These are phyloP conservation scores for Solanum chiquidenum DNA, from an alignment of 257 asterid species.

Conservation along the genomic window DNA sequence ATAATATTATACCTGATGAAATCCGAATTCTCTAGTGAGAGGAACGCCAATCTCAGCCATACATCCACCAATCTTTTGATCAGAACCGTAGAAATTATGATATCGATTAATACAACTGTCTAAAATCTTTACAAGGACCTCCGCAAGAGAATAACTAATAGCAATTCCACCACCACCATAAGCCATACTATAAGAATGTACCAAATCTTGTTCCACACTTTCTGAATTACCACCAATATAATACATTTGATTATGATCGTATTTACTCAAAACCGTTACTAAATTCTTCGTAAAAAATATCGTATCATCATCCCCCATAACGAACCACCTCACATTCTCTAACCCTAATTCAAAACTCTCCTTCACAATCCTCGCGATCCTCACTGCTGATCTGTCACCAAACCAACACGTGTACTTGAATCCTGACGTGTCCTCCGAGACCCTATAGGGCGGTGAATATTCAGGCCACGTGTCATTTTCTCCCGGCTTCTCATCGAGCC, in stretches of 20 bases:
- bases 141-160: slow-evolving; percentile 65
- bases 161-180: slow-evolving; percentile 97
- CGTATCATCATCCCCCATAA: slow-evolving; percentile 94
- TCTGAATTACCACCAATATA: slow-evolving; percentile 79
- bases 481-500: slow-evolving; percentile 51
- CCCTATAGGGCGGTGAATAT: slow-evolving; percentile 37
- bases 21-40: slow-evolving; percentile 61
- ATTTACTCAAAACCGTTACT: slow-evolving; percentile 35
- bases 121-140: slow-evolving; percentile 43
- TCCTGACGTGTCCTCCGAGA: slow-evolving; percentile 41
- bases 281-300: slow-evolving; percentile 67
- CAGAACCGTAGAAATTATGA: slow-evolving; percentile 64
- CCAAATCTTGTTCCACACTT: slow-evolving; percentile 71
- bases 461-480: slow-evolving; percentile 22
- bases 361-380: slow-evolving; percentile 64
- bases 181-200: slow-evolving; percentile 58
- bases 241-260: slow-evolving; percentile 57
- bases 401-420: slow-evolving; percentile 44
- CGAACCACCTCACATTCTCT: slow-evolving; percentile 70
- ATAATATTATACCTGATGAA: slow-evolving; percentile 59
- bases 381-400: slow-evolving; percentile 58
- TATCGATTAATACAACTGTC: slow-evolving; percentile 80
- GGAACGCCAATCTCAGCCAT: slow-evolving; percentile 67
- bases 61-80: slow-evolving; percentile 57
- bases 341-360: slow-evolving; percentile 51